Evolutionary conservation across 139 green algal genomes (phyloP).

Genomic region (Limnomonas spitsbergensis): DNA sequence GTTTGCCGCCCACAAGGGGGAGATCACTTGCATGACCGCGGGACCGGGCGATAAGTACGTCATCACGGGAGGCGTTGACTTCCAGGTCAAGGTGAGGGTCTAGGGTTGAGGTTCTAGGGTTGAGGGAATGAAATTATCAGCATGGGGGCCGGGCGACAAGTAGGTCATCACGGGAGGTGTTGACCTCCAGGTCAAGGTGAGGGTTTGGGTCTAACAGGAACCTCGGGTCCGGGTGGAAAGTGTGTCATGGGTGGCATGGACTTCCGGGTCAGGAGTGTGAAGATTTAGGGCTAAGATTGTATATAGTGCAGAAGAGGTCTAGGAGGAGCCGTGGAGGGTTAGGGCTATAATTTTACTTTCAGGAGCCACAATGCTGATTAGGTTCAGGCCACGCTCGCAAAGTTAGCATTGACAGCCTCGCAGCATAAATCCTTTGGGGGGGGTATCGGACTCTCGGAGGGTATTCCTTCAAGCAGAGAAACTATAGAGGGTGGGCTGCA

Average conservation of each 20-base stretch:
- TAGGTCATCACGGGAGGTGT: conserved; percentile 46
- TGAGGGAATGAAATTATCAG: too few species aligned
- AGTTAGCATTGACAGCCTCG: too few species aligned
- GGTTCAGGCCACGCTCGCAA: too few species aligned
- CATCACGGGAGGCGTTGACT: conserved; percentile 49
- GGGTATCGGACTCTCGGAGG: too few species aligned
- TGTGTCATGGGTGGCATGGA: conserved; percentile 45
- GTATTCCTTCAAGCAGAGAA: too few species aligned
- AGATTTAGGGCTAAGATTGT: neutral
- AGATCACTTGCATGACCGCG: conserved; percentile 39
- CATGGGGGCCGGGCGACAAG: conserved; percentile 6
- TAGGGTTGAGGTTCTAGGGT: too few species aligned
- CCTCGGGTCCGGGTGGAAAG: conserved; percentile 5
- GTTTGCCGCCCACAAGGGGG: conserved; percentile 52
- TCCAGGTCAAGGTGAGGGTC: conserved; percentile 37
- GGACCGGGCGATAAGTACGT: conserved; percentile 27
- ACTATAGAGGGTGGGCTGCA: too few species aligned
- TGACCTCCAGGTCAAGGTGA: conserved; percentile 45
- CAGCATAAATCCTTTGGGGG: too few species aligned
- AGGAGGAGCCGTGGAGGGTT: neutral
- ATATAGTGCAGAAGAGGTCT: neutral
- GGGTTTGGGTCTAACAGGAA: too few species aligned
- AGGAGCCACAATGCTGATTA: too few species aligned
- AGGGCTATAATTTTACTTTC: too few species aligned
- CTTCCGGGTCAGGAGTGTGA: conserved; percentile 39